These are phyloP conservation scores for Aureobasidium sp. DNA, from an alignment of 2,329 filamentous ascomycete genomes.

Conservation along the genomic window DNA sequence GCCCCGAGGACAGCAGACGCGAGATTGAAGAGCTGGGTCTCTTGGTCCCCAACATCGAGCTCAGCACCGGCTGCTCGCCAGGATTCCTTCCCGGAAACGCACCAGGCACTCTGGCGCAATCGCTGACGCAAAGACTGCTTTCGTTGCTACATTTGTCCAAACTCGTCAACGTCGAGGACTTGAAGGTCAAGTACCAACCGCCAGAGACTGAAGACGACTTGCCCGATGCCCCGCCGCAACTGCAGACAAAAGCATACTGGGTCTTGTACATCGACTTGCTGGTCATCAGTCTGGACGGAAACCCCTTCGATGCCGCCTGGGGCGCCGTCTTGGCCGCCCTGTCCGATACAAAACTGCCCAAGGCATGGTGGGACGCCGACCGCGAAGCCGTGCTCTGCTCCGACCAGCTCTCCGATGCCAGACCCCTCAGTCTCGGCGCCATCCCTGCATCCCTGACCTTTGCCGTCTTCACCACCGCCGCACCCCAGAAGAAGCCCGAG, in stretches of 20 bases:
- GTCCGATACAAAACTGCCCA: conserved; percentile 67
- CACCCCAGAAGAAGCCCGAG: conserved; percentile 40
- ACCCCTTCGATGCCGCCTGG: conserved; percentile 89
- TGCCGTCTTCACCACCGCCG: conserved; percentile 62
- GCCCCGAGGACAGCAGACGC: conserved; percentile 21
- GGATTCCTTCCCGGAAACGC: conserved; percentile 77
- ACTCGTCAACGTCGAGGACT: conserved; percentile 58
- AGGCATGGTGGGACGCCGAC: conserved; percentile 77
- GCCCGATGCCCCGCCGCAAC: conserved; percentile 30
- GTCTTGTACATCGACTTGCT: conserved; percentile 91
- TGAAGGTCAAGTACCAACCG: conserved; percentile 57
- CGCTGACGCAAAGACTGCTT: conserved; percentile 72
- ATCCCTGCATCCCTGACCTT: conserved; percentile 73
- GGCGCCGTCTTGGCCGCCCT: conserved; percentile 74
- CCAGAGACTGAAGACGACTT: conserved; percentile 43
- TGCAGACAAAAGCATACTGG: conserved; percentile 79
- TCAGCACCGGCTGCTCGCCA: conserved; percentile 84
- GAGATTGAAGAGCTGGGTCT: conserved; percentile 54
- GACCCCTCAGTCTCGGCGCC: conserved; percentile 53
- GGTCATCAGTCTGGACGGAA: conserved; percentile 87
- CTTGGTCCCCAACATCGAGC: conserved; percentile 86
- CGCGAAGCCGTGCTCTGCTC: conserved; percentile 72
- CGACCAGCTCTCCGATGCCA: conserved; percentile 48
- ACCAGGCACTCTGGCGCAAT: conserved; percentile 73
- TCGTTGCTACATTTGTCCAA: conserved; percentile 66